phyloP scores from a whole-genome alignment of 225 moss, liverwort and hornwort species.

The Ulota crispa region DNA sequence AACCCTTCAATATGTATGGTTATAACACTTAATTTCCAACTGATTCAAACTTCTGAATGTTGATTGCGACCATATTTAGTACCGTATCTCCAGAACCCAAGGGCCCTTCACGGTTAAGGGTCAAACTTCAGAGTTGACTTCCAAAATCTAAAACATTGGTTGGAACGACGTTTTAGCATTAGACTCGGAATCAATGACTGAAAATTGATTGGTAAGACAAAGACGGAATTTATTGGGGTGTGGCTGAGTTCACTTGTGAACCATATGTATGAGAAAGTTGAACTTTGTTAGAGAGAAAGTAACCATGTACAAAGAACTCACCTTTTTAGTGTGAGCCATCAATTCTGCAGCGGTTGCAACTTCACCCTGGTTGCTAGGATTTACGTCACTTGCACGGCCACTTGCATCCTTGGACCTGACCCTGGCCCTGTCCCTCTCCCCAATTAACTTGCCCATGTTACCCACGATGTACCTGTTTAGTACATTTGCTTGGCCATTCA shows the following conservation, averaged over 20 bases:
- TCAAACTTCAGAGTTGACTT: background rate
- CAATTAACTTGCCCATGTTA: too few relatives aligned
- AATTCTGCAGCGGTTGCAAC: background rate
- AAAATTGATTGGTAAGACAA: background rate
- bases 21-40: too few relatives aligned
- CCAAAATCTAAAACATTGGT: background rate
- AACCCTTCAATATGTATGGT: too few relatives aligned
- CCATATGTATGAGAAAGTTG: background rate
- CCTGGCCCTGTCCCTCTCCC: too few relatives aligned
- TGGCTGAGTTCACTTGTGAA: too few relatives aligned
- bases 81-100: too few relatives aligned
- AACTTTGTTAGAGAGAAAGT: background rate
- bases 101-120: too few relatives aligned
- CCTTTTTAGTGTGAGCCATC: constrained; percentile 3
- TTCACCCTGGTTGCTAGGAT: background rate
- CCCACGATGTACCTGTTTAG: too few relatives aligned
- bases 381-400: constrained; percentile 1
- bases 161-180: background rate
- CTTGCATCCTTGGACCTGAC: background rate
- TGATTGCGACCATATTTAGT: too few relatives aligned
- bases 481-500: background rate
- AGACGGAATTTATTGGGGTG: background rate
- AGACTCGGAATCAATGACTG: background rate
- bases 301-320: background rate
- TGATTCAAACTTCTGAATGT: too few relatives aligned